Evolutionary conservation across 2,329 filamentous ascomycete genomes (phyloP).

Genomic region (Periconia digitata): DNA sequence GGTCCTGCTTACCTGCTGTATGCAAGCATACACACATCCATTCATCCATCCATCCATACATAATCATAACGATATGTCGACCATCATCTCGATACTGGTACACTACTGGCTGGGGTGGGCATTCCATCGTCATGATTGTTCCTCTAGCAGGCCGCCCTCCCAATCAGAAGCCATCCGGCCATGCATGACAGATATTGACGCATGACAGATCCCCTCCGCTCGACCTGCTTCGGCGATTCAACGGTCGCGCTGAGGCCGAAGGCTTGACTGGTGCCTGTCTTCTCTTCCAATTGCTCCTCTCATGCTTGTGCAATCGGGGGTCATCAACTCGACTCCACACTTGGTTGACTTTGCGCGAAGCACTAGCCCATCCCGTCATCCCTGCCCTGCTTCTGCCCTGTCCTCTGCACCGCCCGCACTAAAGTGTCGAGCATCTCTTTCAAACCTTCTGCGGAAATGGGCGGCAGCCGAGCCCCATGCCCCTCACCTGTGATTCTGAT

Average conservation of each 20-base stretch:
- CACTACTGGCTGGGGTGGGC: constrained; percentile 1
- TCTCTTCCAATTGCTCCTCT: neutral
- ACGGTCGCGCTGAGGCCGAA: constrained; percentile 35
- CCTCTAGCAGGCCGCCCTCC: neutral
- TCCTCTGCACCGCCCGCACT: neutral
- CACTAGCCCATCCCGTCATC: neutral
- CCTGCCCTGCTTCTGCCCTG: neutral
- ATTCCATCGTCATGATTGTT: neutral
- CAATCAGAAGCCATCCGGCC: neutral
- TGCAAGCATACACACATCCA: no score
- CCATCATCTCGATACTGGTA: no score
- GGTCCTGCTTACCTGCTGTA: no score
- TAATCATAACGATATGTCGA: no score
- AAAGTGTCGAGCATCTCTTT: neutral
- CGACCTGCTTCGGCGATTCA: constrained; percentile 10
- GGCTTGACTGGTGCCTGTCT: neutral
- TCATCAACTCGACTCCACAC: constrained; percentile 1
- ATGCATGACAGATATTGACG: neutral
- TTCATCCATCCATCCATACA: no score
- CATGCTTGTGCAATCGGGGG: neutral
- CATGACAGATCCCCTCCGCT: neutral
- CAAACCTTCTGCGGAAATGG: constrained; percentile 1
- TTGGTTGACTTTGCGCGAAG: neutral
- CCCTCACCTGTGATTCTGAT: neutral
- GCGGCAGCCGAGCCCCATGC: neutral